Conservation (phyloP, 139 green algal genomes). For the Micractinium conductrix region DNA sequence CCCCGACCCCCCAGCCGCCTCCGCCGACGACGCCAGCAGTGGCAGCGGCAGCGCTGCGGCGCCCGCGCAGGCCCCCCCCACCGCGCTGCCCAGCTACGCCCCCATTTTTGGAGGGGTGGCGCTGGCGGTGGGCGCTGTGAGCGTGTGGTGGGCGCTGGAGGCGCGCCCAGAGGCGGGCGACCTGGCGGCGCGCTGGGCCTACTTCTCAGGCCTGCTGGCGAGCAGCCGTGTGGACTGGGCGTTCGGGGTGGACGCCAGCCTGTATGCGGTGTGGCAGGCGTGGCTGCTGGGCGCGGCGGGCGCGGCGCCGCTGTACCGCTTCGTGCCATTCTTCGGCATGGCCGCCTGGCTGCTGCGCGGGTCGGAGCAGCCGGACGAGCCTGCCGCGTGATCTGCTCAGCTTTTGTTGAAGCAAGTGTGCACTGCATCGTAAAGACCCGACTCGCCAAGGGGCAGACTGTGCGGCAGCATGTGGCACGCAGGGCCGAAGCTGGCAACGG, state of each 20-base stretch:
- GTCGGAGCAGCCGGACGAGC: no score
- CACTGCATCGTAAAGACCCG: no score
- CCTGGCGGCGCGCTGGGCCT: conserved; percentile 57
- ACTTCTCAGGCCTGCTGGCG: conserved; percentile 47
- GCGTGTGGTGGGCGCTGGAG: conserved; percentile 66
- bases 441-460: no score
- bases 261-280: conserved; percentile 85
- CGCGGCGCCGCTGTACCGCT: conserved; percentile 53
- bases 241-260: conserved; percentile 75
- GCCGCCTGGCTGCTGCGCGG: conserved; percentile 62
- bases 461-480: no score
- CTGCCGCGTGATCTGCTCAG: no score
- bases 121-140: conserved; percentile 61
- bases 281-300: conserved; percentile 61
- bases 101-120: conserved; percentile 31
- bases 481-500: no score
- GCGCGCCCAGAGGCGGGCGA: conserved; percentile 78
- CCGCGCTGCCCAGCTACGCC: conserved; percentile 40
- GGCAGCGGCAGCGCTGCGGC: background rate
- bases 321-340: conserved; percentile 84
- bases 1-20: conserved; percentile 36
- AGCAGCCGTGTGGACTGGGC: conserved; percentile 80
- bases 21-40: conserved; percentile 7
- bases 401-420: no score
- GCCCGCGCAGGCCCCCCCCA: background rate